Percentiles rank a stretch among this genome's conserved stretches.
Evolutionary conservation across 345 rosid genomes (phyloP).

Genomic region (Corchorus capsularis): DNA sequence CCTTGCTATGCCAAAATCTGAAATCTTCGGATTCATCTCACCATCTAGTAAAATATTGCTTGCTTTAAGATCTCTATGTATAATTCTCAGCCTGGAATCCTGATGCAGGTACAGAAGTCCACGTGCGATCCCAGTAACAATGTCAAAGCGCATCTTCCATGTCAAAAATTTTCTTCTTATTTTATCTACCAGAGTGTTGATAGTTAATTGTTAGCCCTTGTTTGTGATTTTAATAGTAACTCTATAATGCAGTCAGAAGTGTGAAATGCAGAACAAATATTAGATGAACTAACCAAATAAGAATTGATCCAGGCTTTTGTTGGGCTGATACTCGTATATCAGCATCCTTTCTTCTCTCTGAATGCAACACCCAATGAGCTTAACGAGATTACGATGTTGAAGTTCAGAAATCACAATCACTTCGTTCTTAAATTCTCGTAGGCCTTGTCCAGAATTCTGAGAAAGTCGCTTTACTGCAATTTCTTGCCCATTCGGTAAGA

Average conservation of each 20-base stretch:
- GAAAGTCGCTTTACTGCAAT: conserved; percentile 45
- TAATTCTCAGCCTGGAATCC: conserved; percentile 36
- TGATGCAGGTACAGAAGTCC: conserved; percentile 44
- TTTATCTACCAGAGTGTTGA: background rate
- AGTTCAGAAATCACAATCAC: conserved; percentile 32
- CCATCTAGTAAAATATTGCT: conserved; percentile 37
- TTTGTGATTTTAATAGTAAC: background rate
- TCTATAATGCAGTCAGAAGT: background rate
- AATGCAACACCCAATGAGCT: conserved; percentile 37
- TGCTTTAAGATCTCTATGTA: conserved; percentile 26
- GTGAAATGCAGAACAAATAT: background rate
- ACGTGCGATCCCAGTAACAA: conserved; percentile 36
- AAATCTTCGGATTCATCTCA: conserved; percentile 43
- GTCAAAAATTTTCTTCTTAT: conserved; percentile 18
- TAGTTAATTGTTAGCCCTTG: background rate
- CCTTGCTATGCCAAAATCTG: conserved; percentile 43
- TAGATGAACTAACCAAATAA: background rate
- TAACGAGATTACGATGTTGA: conserved; percentile 48
- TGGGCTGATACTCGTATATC: conserved; percentile 25
- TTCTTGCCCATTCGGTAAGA: conserved; percentile 33
- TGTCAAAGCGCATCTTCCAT: conserved; percentile 31
- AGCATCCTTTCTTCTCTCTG: conserved; percentile 36
- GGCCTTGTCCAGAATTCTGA: conserved; percentile 35
- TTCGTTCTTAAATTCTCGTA: conserved; percentile 45
- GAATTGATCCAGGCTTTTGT: conserved; percentile 9